phyloP scores from a whole-genome alignment of 2,329 filamentous ascomycete species.

The Penicillium aurantiogriseum region DNA sequence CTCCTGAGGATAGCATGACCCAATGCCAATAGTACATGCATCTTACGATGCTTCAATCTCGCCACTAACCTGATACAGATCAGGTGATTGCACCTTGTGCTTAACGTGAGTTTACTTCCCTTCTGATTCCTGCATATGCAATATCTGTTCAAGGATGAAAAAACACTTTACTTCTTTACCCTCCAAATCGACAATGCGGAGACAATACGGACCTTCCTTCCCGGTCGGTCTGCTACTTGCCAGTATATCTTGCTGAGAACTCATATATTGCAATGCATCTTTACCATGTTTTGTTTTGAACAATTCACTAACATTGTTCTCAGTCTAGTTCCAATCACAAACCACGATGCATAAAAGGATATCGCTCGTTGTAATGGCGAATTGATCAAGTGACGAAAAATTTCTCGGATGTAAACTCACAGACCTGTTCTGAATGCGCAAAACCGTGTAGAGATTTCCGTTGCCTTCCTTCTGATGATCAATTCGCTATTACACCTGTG shows the following conservation, averaged over 20 bases:
- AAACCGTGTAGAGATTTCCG: constrained; percentile 95
- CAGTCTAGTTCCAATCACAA: neutral
- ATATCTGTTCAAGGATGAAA: constrained; percentile 57
- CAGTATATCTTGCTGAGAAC: constrained; percentile 66
- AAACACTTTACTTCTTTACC: constrained; percentile 61
- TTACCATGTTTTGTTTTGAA: constrained; percentile 1
- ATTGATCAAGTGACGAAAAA: constrained; percentile 67
- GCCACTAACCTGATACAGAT: constrained; percentile 22
- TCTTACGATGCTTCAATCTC: constrained; percentile 6
- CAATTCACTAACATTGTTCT: constrained; percentile 6
- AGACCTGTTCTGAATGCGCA: constrained; percentile 86
- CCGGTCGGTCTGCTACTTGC: constrained; percentile 68
- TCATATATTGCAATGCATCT: constrained; percentile 11
- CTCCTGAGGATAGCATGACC: constrained; percentile 3
- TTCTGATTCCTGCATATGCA: constrained; percentile 9
- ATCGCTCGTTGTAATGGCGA: constrained; percentile 11
- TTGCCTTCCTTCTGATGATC: constrained; percentile 99
- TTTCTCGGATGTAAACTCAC: constrained; percentile 91
- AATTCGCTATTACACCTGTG: constrained; percentile 15
- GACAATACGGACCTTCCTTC: constrained; percentile 59
- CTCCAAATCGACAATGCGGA: constrained; percentile 68
- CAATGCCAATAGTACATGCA: neutral
- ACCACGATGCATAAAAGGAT: neutral
- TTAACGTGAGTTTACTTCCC: constrained; percentile 25
- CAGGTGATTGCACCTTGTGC: constrained; percentile 7